A percentile compares a stretch with the other conserved stretches of the same genome.
These are phyloP conservation scores for Pleurotus cornucopiae DNA, from an alignment of 768 basidiomycete species.

Conservation along the genomic window DNA sequence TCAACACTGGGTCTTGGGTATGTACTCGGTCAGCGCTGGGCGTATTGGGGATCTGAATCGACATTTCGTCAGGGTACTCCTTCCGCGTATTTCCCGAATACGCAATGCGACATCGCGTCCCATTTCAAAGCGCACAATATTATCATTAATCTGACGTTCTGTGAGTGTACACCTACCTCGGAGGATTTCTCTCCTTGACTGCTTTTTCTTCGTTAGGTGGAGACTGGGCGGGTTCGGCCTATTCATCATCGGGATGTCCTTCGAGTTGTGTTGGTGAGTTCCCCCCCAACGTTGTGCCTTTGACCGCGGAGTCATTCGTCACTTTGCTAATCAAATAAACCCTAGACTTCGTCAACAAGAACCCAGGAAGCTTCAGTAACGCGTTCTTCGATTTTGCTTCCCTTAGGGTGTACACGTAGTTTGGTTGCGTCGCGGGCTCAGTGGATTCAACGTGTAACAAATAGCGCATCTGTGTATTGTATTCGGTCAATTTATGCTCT, in stretches of 20 bases:
- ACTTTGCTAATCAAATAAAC: background rate
- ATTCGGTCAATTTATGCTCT: too few species aligned
- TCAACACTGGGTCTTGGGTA: conserved; percentile 43
- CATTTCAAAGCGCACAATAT: conserved; percentile 57
- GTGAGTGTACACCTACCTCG: conserved; percentile 16
- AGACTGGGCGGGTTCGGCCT: conserved; percentile 53
- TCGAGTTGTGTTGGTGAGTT: conserved; percentile 45
- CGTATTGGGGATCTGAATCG: too few species aligned
- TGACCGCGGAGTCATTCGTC: too few species aligned
- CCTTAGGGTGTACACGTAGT: conserved; percentile 26
- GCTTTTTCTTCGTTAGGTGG: conserved; percentile 28
- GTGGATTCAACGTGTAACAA: too few species aligned
- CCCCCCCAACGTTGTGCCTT: background rate
- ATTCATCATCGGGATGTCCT: conserved; percentile 43
- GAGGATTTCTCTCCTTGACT: background rate
- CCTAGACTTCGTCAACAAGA: conserved; percentile 55
- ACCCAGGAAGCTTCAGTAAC: conserved; percentile 51
- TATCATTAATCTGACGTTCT: conserved; percentile 54
- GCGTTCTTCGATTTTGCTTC: conserved; percentile 66
- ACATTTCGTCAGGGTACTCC: conserved; percentile 42
- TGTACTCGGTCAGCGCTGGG: conserved; percentile 2
- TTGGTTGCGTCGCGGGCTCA: too few species aligned
- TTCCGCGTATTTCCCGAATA: conserved; percentile 55
- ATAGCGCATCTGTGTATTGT: too few species aligned
- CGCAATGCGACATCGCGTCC: conserved; percentile 50